Conservation (phyloP, 148 eudicot genomes). For the Beta vulgaris region DNA sequence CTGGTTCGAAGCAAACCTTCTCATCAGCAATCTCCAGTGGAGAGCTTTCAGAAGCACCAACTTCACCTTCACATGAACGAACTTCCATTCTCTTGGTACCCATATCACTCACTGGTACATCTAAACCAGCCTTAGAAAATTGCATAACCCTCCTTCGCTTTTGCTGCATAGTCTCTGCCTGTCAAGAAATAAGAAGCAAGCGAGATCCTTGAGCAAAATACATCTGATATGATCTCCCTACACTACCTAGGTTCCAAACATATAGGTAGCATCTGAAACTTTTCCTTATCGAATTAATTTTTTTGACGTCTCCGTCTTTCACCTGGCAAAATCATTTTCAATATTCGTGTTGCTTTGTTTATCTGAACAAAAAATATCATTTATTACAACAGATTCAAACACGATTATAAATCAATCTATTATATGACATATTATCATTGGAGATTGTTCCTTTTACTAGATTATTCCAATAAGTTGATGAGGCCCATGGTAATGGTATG, state of each 20-base stretch:
- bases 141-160: slow-evolving; percentile 71
- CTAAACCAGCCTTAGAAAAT: slow-evolving; percentile 65
- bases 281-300: neutral
- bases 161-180: slow-evolving; percentile 71
- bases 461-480: neutral
- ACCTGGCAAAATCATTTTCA: no score
- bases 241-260: neutral
- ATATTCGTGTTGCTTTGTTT: no score
- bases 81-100: slow-evolving; percentile 43
- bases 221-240: neutral
- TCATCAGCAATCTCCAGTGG: slow-evolving; percentile 17
- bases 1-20: slow-evolving; percentile 14
- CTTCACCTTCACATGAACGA: slow-evolving; percentile 30
- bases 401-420: neutral
- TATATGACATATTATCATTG: neutral
- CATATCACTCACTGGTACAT: slow-evolving; percentile 36
- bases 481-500: neutral
- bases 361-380: no score
- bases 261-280: neutral
- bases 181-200: neutral
- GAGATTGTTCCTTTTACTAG: neutral
- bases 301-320: neutral
- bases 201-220: neutral
- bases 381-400: no score
- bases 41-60: slow-evolving; percentile 18